Base-by-base conservation (phyloP, 306 rosid species). In the Sechiopsis laciniata region DNA sequence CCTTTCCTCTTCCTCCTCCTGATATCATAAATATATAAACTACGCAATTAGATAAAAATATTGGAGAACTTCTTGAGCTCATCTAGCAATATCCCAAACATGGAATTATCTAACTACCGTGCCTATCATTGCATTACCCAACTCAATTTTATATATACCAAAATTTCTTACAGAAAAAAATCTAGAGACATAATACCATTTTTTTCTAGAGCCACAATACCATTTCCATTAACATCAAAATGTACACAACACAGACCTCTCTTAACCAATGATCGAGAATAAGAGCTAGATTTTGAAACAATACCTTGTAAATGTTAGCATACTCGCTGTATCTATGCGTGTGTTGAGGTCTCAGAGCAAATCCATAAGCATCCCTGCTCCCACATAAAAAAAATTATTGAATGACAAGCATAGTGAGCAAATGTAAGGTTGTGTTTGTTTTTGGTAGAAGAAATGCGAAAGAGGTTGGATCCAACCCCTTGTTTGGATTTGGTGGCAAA, bases 1-100 rank as follows among this genome's bases (percentile, higher is more conserved):
- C 80, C 96, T 87, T 81, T 94, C 99, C 19, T 59, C 85, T 79
- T 94, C 99, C 86, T 94, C 99, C 85, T 91, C 87, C 99, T 91
- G 84, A 73, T 72, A 82, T 26, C 85, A 79, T 55, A 29, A 79
- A 83, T 51, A 68, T 64, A 69, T 53, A 73, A 82, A 68, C 73
- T 48, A 63, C 53, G 45, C 32, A 48, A 8, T 35, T 50, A 55
- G 65, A 35, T 59, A 21, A n/a, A 8, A 12, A 10, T 57, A 57
- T 12, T 40, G 35, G 9, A 46, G 37, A 21, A 46, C 19, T 67
- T 67, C 51, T 11, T 11, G 55, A 40, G 22, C 29, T 65, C 13
- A n/a, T 9, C 16, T 42, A 9, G 8, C 12, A 42, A 14, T 3
- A 54, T 45, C 72, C 51, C 37, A 50, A 67, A 67, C 64, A 32